A percentile compares a stretch with the other conserved stretches of the same genome.
Evolutionary conservation across 192 early-diverging fungal genomes (phyloP).

Genomic region (Coemansia javaensis): DNA sequence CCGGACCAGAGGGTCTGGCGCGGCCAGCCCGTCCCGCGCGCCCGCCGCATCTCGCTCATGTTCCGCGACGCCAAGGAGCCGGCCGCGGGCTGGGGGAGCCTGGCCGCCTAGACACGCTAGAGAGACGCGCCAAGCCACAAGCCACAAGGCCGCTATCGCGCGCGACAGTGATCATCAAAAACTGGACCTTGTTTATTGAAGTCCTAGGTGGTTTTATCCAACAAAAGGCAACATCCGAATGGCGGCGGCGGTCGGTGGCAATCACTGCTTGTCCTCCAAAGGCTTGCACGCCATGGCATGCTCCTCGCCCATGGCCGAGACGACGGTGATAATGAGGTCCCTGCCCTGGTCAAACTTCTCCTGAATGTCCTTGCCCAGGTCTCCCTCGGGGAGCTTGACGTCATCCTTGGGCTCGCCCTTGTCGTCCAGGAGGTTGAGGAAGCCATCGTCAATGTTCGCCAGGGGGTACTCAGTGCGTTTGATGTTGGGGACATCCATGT

Average conservation of each 20-base stretch:
- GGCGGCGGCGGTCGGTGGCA: background rate
- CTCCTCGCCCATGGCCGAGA: conserved; percentile 91
- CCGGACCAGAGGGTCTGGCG: conserved; percentile 51
- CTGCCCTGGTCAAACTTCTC: conserved; percentile 70
- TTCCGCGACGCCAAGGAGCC: conserved; percentile 57
- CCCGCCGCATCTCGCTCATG: conserved; percentile 69
- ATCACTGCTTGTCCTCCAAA: no score
- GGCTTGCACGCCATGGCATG: conserved; percentile 76
- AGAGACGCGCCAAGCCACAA: no score
- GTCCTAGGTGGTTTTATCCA: background rate
- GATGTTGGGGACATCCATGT: conserved; percentile 99
- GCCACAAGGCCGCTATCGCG: no score
- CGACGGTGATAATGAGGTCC: conserved; percentile 82
- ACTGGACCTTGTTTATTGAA: background rate
- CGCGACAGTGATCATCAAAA: background rate
- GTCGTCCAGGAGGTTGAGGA: conserved; percentile 53
- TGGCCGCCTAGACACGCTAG: background rate
- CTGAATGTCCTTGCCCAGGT: conserved; percentile 70
- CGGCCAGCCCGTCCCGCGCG: conserved; percentile 51
- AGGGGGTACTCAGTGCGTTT: conserved; percentile 78
- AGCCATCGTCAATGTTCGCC: conserved; percentile 86
- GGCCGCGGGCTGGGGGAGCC: conserved; percentile 28
- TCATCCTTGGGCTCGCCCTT: conserved; percentile 87
- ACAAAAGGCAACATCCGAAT: background rate
- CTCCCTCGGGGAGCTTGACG: conserved; percentile 85